Conservation (phyloP, 768 basidiomycete genomes). For the Vararia minispora region DNA sequence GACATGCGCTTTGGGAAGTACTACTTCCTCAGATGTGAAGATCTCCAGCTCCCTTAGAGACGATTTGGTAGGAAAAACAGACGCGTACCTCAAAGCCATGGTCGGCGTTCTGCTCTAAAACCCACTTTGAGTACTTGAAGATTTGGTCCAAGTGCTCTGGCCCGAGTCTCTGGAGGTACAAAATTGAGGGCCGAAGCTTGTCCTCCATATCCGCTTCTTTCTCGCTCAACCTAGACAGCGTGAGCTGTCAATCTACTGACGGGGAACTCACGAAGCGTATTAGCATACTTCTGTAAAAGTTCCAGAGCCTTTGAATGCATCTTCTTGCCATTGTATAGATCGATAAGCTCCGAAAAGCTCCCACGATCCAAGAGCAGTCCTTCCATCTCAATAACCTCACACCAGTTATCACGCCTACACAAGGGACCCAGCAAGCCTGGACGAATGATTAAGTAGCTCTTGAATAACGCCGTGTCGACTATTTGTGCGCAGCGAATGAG, state of each 20-base stretch:
- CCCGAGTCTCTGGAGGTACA: slow-evolving; percentile 86
- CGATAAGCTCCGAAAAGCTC: slow-evolving; percentile 84
- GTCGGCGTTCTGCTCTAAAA: slow-evolving; percentile 61
- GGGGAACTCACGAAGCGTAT: neutral
- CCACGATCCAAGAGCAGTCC: slow-evolving; percentile 67
- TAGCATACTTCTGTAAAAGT: slow-evolving; percentile 67
- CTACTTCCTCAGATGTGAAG: slow-evolving; percentile 91
- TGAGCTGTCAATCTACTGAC: neutral
- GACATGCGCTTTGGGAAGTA: slow-evolving; percentile 70
- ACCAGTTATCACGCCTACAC: slow-evolving; percentile 92
- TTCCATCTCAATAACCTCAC: slow-evolving; percentile 91
- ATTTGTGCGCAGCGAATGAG: slow-evolving; percentile 85
- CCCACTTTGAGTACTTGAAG: slow-evolving; percentile 75
- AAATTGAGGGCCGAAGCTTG: slow-evolving; percentile 73
- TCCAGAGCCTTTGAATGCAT: slow-evolving; percentile 87
- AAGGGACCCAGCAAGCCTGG: slow-evolving; percentile 76
- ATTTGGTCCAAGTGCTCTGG: slow-evolving; percentile 73
- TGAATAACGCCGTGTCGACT: slow-evolving; percentile 91
- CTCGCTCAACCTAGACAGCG: slow-evolving; percentile 51
- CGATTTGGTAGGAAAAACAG: neutral
- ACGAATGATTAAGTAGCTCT: slow-evolving; percentile 75
- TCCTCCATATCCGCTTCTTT: slow-evolving; percentile 69
- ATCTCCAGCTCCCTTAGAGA: slow-evolving; percentile 39
- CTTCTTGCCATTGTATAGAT: slow-evolving; percentile 88
- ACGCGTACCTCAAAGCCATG: slow-evolving; percentile 63